Base-by-base conservation (phyloP, 345 rosid species). In the Eucalyptus regnans region DNA sequence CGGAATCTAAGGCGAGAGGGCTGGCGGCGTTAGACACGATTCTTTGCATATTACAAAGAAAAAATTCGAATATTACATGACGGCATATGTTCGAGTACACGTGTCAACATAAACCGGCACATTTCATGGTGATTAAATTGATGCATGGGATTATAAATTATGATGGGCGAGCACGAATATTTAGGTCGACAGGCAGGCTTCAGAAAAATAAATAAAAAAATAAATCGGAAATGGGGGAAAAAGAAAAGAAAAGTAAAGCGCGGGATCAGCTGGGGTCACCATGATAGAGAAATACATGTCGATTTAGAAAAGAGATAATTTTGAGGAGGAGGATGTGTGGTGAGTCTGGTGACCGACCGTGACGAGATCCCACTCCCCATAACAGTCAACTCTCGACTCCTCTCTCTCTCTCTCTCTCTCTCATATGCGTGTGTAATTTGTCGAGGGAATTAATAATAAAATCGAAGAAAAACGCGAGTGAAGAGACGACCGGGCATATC, bases 161-260 rank as follows among this genome's bases (percentile, higher is more conserved):
- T 3, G 66, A 60, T 0, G 11, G 7, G 15, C 66, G 31, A 60
- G 66, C 31, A 60, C 66, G 66, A 11, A 60, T 11, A 10, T 27
- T 25, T 13, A 12, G 6, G 68, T 62, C 31, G 17, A 62, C 15
- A 12, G 31, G 31, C 3, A 14, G 15, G 68, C 16, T 62, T 29
- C 17, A 27, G n/a, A 1, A 62, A 62, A 62, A 60, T 25, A 29
- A 12, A 1, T 12, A 56, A 56, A 23, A 23, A 25, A 10, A 54
- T 2, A 4, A 56, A 23, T 23, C 12, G 29, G 27, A 10, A 56
- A 56, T 56, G 62, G 31, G 17, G 14, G 1, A 62, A 12, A 27
- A 8, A 12, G 12, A 12, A 56, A 2, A 60, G 1, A 6, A 62
- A 1, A 2, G 33, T 17, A 6, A 14, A 64, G 9, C 3, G 9